Conservation (phyloP, 208 protist genomes). For the Acanthamoeba triangularis region DNA sequence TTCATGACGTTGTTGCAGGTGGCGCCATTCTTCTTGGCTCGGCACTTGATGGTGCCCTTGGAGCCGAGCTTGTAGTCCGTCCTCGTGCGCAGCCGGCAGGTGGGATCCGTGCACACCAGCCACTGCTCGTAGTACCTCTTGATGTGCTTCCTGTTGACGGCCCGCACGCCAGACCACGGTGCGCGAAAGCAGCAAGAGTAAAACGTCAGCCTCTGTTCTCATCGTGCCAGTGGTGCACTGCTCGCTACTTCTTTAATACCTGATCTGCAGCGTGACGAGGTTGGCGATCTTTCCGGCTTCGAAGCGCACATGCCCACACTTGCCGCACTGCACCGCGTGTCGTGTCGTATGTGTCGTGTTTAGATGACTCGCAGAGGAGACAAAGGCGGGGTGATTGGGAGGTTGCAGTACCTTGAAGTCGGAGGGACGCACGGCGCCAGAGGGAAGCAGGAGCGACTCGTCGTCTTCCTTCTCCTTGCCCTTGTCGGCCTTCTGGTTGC, state of each 20-base stretch:
- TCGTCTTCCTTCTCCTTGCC: conserved; percentile 46
- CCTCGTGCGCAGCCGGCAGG: neutral
- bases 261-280: conserved; percentile 20
- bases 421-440: neutral
- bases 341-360: neutral
- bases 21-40: conserved; percentile 12
- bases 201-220: too few species aligned
- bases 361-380: neutral
- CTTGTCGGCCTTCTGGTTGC: neutral
- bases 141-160: neutral
- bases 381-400: too few species aligned
- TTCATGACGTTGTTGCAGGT: neutral
- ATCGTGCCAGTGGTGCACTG: neutral
- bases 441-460: neutral
- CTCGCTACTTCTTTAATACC: neutral
- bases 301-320: neutral
- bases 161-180: too few species aligned
- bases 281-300: neutral
- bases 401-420: neutral
- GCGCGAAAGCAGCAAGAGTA: too few species aligned
- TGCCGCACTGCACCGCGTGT: conserved; percentile 13
- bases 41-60: conserved; percentile 23
- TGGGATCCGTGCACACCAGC: conserved; percentile 43
- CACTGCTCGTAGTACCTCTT: conserved; percentile 15
- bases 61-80: conserved; percentile 58